Evolutionary conservation across 345 rosid species (phyloP), one percentile per base, ranked within the genome.

Genomic region (Eutrema yunnanense): DNA sequence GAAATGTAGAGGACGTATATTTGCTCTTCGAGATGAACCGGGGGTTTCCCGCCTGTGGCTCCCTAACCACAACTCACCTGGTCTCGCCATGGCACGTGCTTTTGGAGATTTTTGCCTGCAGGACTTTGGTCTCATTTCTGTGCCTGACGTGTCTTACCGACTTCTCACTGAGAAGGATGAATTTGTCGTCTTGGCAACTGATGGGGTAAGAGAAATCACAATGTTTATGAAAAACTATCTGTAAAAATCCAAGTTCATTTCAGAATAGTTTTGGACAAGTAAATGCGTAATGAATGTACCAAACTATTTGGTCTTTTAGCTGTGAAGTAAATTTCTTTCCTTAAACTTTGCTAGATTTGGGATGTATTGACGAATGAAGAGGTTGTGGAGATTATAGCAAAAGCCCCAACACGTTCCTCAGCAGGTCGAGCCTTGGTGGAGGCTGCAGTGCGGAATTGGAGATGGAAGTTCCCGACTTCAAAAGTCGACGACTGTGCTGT

Each of bases 21-120:
- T 96, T 83, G 84, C 99, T 32, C 97, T 92, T 66, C 85, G 67
- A 26, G 97, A 89, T 80, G 99, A 96, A 78, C 99, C 99, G 0
- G 98, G 92, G 67, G 99, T 96, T 73, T 76, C 89, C 4, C 87
- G 99, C 71, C 86, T 96, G 14, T 96, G 99, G 99, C 84, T 96
- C 40, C 99, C 99, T 59, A 85, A 96, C 81, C 79, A 78, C 79
- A 84, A 92, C 72, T 85, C 98, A 19, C 99, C 99, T 61, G 99
- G 99, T 53, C 91, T 96, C 7, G 99, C 99, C 49, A 96, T 96
- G 99, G 95, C 99, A 6, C 92, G 99, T 53, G 99, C 99, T 54
- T 88, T 96, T 65, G 98, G 99, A 72, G 98, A 96, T 82, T 96
- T 92, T 80, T 92, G 99, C 78, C 97, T 96, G 12, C 87, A 90